Conservation (phyloP, 305 asterid genomes). For the Andrographis paniculata region DNA sequence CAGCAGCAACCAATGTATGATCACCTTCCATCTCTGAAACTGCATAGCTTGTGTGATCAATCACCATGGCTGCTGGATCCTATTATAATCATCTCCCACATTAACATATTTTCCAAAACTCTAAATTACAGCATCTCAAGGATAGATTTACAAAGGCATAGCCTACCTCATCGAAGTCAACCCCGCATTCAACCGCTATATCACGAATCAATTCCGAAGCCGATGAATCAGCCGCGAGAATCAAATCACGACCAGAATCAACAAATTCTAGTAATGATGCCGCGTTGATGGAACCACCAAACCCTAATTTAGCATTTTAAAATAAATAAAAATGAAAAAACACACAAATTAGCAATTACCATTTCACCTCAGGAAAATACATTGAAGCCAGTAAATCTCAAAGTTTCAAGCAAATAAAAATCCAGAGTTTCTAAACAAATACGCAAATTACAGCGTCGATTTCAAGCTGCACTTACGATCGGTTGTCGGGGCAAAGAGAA, state of each 20-base stretch:
- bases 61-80: conserved; percentile 71
- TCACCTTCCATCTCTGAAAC: conserved; percentile 60
- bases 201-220: conserved; percentile 61
- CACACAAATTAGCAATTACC: background rate
- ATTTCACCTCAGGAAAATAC: too few relatives aligned
- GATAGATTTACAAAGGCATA: background rate
- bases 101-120: conserved; percentile 5
- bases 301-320: conserved; percentile 36
- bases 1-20: conserved; percentile 63
- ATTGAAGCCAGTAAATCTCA: too few relatives aligned
- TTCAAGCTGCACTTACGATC: conserved; percentile 39
- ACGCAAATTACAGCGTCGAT: background rate
- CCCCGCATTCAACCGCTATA: conserved; percentile 74
- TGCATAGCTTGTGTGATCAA: conserved; percentile 70
- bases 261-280: conserved; percentile 57
- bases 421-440: background rate
- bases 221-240: conserved; percentile 62
- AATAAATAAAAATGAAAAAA: background rate
- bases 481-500: conserved; percentile 57
- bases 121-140: too few relatives aligned
- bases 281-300: conserved; percentile 60
- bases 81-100: conserved; percentile 16
- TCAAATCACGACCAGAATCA: conserved; percentile 76
- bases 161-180: conserved; percentile 80
- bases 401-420: conserved; percentile 1